phyloP scores from a whole-genome alignment of 371 early-diverging fungal species.

The Nematocida parisii region DNA sequence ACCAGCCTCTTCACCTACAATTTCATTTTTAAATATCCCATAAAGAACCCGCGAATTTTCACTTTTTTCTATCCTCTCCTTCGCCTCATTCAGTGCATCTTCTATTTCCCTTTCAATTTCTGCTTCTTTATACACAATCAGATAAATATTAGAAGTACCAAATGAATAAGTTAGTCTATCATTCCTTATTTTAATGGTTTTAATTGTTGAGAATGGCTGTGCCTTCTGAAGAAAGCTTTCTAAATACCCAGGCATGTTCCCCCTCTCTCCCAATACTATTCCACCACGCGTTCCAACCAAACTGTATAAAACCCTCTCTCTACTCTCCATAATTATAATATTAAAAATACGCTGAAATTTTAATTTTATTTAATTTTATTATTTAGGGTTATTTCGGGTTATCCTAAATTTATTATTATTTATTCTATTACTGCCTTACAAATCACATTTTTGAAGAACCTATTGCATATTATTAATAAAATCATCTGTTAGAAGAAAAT shows the following conservation, averaged over 20 bases:
- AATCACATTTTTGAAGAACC: no score
- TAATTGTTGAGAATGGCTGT: neutral
- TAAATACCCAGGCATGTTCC: conserved; percentile 28
- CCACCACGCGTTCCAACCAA: conserved; percentile 46
- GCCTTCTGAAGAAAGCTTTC: conserved; percentile 10
- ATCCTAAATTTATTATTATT: neutral
- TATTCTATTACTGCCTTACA: no score
- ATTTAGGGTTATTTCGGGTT: neutral
- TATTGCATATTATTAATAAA: no score
- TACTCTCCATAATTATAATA: conserved; percentile 4
- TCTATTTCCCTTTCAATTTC: conserved; percentile 36
- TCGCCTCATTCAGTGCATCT: conserved; percentile 21
- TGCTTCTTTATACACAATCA: conserved; percentile 38
- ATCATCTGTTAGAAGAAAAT: no score
- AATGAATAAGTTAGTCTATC: conserved; percentile 30
- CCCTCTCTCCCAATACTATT: conserved; percentile 30
- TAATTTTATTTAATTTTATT: neutral
- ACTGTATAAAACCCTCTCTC: conserved; percentile 16
- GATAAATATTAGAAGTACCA: conserved; percentile 31
- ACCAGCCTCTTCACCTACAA: neutral
- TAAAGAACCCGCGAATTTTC: neutral
- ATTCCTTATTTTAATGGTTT: conserved; percentile 28
- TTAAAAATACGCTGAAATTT: neutral
- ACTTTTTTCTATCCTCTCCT: conserved; percentile 23
- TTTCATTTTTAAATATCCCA: conserved; percentile 19